phyloP scores from a whole-genome alignment of 2,329 filamentous ascomycete genomes.

The Diplodia scrobiculata region DNA sequence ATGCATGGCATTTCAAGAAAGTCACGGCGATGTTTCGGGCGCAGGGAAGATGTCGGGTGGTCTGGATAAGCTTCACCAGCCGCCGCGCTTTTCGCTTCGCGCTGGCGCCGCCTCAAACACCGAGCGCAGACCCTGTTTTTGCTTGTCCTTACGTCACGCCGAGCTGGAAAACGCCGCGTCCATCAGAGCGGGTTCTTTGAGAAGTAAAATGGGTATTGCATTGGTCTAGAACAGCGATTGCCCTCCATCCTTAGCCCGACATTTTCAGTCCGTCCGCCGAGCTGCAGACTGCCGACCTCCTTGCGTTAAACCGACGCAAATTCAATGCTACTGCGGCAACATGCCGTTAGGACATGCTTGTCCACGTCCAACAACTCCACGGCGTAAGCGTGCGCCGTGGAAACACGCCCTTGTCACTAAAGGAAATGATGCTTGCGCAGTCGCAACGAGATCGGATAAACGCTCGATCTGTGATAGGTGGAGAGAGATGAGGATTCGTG shows the following conservation, averaged over 20 bases:
- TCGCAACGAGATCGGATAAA: not conserved
- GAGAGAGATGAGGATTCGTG: not conserved
- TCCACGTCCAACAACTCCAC: not conserved
- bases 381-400: not conserved
- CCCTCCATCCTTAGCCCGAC: not conserved
- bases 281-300: not conserved
- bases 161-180: not conserved
- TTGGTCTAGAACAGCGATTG: slow-evolving; percentile 3
- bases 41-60: not conserved
- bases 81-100: slow-evolving; percentile 5
- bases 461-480: not conserved
- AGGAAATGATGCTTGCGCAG: not conserved
- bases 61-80: slow-evolving; percentile 3
- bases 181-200: not conserved
- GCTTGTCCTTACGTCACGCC: not conserved
- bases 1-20: too few species aligned
- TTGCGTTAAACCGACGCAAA: not conserved
- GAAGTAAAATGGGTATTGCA: slow-evolving; percentile 16
- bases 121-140: not conserved
- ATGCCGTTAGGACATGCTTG: not conserved
- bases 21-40: too few species aligned
- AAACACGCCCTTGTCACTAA: not conserved
- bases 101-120: not conserved
- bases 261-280: not conserved
- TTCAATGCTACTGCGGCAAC: not conserved